Base-by-base conservation (phyloP, 1,284 basidiomycete species). In the Sphagnurus paluster region DNA sequence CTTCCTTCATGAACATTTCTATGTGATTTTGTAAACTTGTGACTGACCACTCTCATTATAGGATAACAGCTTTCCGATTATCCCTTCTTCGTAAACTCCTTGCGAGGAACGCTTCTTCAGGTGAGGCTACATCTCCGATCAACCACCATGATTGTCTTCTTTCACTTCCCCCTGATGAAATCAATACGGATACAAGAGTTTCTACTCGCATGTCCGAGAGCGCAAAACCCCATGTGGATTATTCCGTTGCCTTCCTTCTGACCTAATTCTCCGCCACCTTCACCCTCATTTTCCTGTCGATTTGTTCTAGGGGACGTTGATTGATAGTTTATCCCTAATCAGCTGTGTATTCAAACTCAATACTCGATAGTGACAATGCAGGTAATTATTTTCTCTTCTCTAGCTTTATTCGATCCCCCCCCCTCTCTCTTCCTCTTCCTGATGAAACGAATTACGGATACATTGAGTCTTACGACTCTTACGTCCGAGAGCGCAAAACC, bases 241-340 rank as follows among this genome's bases (percentile, higher is more conserved):
- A 56, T 70, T 80, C 77, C 79, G 79, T 81, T 84, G 78, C 77
- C 80, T 84, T 86, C 79, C 80, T 84, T 76, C 80, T 80, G 80
- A 84, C 57, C 52, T 42, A 44, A 17, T 39, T 21, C 39, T 35
- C 45, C 25, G 6, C 17, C 2, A 11, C 16, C 29, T 17, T 44
- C 24, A 34, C 34, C 32, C 40, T 44, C 36, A 30, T 44, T 50
- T 4, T 3, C 24, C 34, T 49, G 39, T 21, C 44, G 26, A n/a
- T n/a, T 19, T n/a, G 2, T 4, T 39, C 19, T 17, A 42, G 26
- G 34, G 44, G 23, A 48, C 21, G 21, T 35, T 16, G 5, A 28
- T 37, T 9, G 7, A 8, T 19, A 43, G 38, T 28, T 49, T 39
- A 26, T 25, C 10, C 3, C 14, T 13, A 17, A 6, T 4, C 17